Evolutionary conservation across 345 rosid species (phyloP).

Genomic region (Rhizophora mangle): DNA sequence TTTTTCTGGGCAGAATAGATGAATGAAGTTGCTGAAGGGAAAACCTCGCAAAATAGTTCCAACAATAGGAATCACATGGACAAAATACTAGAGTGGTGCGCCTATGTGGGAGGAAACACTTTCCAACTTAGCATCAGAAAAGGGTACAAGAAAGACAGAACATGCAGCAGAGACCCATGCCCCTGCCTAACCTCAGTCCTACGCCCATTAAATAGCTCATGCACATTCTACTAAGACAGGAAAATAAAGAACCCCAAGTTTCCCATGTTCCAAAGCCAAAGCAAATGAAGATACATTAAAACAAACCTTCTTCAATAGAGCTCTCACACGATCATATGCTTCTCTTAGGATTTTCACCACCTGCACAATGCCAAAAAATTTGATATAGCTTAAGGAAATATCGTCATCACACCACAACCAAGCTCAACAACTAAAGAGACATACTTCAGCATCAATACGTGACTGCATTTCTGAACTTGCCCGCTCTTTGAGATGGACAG

Average conservation of each 20-base stretch:
- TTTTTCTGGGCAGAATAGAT: too few relatives aligned
- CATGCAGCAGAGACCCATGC: too few relatives aligned
- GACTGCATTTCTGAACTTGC: conserved; percentile 98
- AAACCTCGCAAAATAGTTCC: neutral
- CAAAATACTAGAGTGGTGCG: too few relatives aligned
- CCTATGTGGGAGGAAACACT: too few relatives aligned
- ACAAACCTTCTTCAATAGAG: conserved; percentile 74
- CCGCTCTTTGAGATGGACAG: conserved; percentile 86
- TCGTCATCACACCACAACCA: neutral
- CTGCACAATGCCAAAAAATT: conserved; percentile 38
- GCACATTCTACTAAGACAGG: neutral
- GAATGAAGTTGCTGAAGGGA: neutral
- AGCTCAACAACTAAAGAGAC: conserved; percentile 14
- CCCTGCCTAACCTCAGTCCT: neutral
- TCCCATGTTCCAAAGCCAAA: neutral
- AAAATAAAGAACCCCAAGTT: neutral
- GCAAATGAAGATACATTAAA: neutral
- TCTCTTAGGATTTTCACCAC: conserved; percentile 90
- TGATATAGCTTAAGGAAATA: neutral
- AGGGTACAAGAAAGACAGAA: too few relatives aligned
- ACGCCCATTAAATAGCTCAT: neutral
- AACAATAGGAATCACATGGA: neutral
- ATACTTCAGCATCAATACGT: conserved; percentile 90
- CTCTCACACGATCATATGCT: conserved; percentile 90
- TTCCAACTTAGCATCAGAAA: too few relatives aligned